Conservation (phyloP, 1,284 basidiomycete genomes). For the Veloboletus limbatus region DNA sequence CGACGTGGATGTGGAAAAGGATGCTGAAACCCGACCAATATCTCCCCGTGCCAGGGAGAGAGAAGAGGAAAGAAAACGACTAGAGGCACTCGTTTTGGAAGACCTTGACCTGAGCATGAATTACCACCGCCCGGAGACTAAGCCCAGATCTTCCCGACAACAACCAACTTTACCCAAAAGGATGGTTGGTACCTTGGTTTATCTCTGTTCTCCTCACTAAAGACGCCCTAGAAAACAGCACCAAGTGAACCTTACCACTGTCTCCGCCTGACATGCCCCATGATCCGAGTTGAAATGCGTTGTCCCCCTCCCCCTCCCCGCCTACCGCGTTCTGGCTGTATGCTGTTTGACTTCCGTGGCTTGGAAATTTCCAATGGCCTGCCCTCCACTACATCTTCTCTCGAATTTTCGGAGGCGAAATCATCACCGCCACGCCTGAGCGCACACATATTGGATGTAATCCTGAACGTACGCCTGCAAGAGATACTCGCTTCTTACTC, state of each 20-base stretch:
- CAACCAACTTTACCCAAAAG: slow-evolving; percentile 3
- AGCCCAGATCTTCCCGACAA: slow-evolving; percentile 8
- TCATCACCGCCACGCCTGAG: not conserved
- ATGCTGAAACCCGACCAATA: slow-evolving; percentile 28
- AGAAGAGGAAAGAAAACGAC: slow-evolving; percentile 38
- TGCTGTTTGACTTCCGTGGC: slow-evolving; percentile 63
- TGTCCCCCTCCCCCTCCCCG: slow-evolving; percentile 46
- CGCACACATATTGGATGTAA: slow-evolving; percentile 8
- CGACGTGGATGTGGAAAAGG: slow-evolving; percentile 16
- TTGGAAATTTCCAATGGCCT: slow-evolving; percentile 42
- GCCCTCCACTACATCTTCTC: slow-evolving; percentile 24
- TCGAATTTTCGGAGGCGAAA: slow-evolving; percentile 40
- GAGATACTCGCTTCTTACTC: slow-evolving; percentile 51
- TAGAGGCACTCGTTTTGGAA: slow-evolving; percentile 52
- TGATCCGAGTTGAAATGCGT: slow-evolving; percentile 61
- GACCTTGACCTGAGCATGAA: slow-evolving; percentile 54
- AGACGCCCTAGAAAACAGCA: slow-evolving; percentile 12
- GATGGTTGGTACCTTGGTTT: slow-evolving; percentile 23
- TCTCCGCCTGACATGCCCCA: slow-evolving; percentile 38
- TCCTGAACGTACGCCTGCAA: slow-evolving; percentile 33
- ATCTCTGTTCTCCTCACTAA: slow-evolving; percentile 9
- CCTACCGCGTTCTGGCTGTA: slow-evolving; percentile 56
- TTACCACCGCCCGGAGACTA: slow-evolving; percentile 34
- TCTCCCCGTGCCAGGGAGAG: slow-evolving; percentile 24
- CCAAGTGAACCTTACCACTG: slow-evolving; percentile 5